Evolutionary conservation across 352 stramenopile species (phyloP).

Genomic region (Elongisporangium prolatum): DNA sequence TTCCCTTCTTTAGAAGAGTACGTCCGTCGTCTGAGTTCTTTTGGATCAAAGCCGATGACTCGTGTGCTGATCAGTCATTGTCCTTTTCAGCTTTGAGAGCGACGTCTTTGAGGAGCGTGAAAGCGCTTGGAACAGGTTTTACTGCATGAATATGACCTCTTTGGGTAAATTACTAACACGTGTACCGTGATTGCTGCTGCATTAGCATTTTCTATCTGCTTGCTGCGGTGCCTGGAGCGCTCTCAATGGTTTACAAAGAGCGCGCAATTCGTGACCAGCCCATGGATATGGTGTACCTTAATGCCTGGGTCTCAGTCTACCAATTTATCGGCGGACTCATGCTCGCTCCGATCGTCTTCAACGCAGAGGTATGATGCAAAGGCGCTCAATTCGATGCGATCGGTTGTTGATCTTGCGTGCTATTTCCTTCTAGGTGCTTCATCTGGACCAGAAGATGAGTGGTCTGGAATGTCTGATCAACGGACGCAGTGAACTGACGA

Average conservation of each 20-base stretch:
- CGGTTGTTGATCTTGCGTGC: slow-evolving; percentile 10
- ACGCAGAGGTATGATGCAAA: slow-evolving; percentile 38
- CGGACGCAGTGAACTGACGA: slow-evolving; percentile 55
- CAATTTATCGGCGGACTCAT: slow-evolving; percentile 83
- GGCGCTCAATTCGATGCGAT: not conserved
- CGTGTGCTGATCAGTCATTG: slow-evolving; percentile 1
- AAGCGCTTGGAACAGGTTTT: slow-evolving; percentile 76
- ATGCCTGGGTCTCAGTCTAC: slow-evolving; percentile 83
- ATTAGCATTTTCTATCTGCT: slow-evolving; percentile 70
- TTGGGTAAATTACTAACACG: too few species aligned
- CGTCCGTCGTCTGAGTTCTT: slow-evolving; percentile 13
- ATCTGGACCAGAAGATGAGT: slow-evolving; percentile 78
- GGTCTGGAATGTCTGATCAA: slow-evolving; percentile 79
- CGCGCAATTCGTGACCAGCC: slow-evolving; percentile 72
- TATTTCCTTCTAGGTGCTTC: slow-evolving; percentile 29
- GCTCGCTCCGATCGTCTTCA: slow-evolving; percentile 75
- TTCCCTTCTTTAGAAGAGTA: slow-evolving; percentile 79
- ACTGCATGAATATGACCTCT: too few species aligned
- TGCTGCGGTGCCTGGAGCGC: slow-evolving; percentile 60
- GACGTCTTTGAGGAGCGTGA: slow-evolving; percentile 65
- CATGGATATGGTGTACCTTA: slow-evolving; percentile 86
- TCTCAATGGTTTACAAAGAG: slow-evolving; percentile 89
- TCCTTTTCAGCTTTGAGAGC: slow-evolving; percentile 41
- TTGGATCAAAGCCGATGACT: not conserved
- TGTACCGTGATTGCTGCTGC: not conserved